A percentile compares a stretch with the other conserved stretches of the same genome.
phyloP scores from a whole-genome alignment of 352 stramenopile genomes.

The Bremia lactucae region DNA sequence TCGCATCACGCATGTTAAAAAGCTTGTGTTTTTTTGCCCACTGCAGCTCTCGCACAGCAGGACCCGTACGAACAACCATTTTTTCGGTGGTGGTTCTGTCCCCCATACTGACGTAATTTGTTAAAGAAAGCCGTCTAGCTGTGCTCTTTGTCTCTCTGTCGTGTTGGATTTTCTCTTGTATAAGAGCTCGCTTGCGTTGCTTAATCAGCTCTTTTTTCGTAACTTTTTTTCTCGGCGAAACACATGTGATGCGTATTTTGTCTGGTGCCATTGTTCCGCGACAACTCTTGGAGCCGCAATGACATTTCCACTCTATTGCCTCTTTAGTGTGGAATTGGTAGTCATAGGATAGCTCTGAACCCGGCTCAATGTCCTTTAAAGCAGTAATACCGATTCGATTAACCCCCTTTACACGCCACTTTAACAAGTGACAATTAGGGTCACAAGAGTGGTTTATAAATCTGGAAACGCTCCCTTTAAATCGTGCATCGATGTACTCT shows the following conservation, averaged over 20 bases:
- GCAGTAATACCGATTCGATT: slow-evolving; percentile 90
- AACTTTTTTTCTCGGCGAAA: slow-evolving; percentile 41
- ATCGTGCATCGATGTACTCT: slow-evolving; percentile 92
- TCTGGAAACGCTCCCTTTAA: slow-evolving; percentile 88
- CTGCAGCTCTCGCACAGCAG: slow-evolving; percentile 40
- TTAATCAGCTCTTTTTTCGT: slow-evolving; percentile 74
- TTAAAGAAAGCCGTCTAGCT: slow-evolving; percentile 48
- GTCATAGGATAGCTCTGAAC: slow-evolving; percentile 90
- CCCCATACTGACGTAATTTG: slow-evolving; percentile 43
- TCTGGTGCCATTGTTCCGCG: slow-evolving; percentile 81
- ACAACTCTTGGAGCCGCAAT: slow-evolving; percentile 71
- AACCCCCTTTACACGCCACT: slow-evolving; percentile 90
- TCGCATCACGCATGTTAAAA: slow-evolving; percentile 54
- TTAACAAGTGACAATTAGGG: slow-evolving; percentile 91
- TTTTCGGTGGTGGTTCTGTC: slow-evolving; percentile 37
- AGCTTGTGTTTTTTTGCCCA: slow-evolving; percentile 42
- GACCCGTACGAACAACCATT: slow-evolving; percentile 47
- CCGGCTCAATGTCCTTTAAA: slow-evolving; percentile 78
- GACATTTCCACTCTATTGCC: slow-evolving; percentile 81
- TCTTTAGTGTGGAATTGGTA: slow-evolving; percentile 90
- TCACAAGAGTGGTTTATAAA: slow-evolving; percentile 98
- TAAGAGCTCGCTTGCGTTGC: slow-evolving; percentile 53
- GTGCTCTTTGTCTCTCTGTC: slow-evolving; percentile 59
- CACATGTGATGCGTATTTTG: slow-evolving; percentile 42
- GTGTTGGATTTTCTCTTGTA: slow-evolving; percentile 54